Conservation (phyloP, 805 yeast genomes). For the Yarrowia phangngaensis region DNA sequence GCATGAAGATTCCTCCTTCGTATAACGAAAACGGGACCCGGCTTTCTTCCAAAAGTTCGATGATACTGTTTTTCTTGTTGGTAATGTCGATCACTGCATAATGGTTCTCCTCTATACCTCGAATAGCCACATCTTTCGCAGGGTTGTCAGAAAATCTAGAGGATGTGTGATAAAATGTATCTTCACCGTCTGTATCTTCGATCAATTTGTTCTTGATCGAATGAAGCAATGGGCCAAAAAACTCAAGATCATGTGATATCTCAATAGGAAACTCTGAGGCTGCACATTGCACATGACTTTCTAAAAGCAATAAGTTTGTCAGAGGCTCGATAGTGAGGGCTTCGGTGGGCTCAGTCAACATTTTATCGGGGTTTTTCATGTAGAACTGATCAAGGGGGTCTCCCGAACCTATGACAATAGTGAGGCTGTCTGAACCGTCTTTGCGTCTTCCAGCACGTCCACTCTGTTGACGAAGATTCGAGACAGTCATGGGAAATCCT, state of each 20-base stretch:
- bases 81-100: slow-evolving; percentile 91
- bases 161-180: neutral
- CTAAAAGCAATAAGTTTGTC: slow-evolving; percentile 59
- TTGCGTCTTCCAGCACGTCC: slow-evolving; percentile 95
- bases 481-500: slow-evolving; percentile 85
- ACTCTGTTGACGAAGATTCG: slow-evolving; percentile 90
- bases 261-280: slow-evolving; percentile 76
- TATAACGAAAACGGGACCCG: slow-evolving; percentile 87
- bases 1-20: slow-evolving; percentile 88
- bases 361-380: slow-evolving; percentile 60
- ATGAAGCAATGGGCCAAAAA: slow-evolving; percentile 45
- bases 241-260: slow-evolving; percentile 50
- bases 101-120: slow-evolving; percentile 77
- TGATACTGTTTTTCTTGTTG: slow-evolving; percentile 62
- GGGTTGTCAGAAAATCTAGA: slow-evolving; percentile 35
- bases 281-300: slow-evolving; percentile 90
- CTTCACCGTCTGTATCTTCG: slow-evolving; percentile 11
- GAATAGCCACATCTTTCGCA: slow-evolving; percentile 56
- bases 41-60: slow-evolving; percentile 85
- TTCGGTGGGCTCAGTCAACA: slow-evolving; percentile 49
- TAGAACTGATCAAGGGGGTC: slow-evolving; percentile 85
- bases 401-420: slow-evolving; percentile 73
- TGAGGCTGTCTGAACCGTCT: slow-evolving; percentile 63
- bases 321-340: slow-evolving; percentile 60
- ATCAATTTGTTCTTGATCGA: slow-evolving; percentile 31